Evolutionary conservation across 352 stramenopile genomes (phyloP), one percentile per base, ranked within the genome.

Genomic region (Phytophthora boehmeriae): DNA sequence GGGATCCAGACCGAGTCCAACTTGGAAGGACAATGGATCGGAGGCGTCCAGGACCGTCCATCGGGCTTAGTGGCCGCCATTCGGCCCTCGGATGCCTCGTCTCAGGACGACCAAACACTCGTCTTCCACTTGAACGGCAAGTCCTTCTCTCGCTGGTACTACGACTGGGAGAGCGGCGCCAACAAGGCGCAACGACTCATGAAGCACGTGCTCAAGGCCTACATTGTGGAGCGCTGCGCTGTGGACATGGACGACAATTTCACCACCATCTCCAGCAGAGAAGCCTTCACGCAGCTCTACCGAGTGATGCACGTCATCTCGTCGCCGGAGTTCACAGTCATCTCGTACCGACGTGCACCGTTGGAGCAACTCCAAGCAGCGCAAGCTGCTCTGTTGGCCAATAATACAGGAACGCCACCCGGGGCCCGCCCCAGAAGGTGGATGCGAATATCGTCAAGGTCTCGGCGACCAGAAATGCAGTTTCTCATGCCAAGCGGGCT

Each of bases 141-240:
- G 43, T 56, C 75, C 10, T 71, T 73, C 42, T 67, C 66, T 0
- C 57, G 77, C 1, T 92, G 83, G 83, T 92, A 88, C 53, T 92
- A 90, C 54, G 76, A 89, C 49, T 92, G 83, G 83, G 83, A 86
- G 53, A 89, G 80, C 38, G 83, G 74, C 0, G 78, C 80, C 22
- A 92, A 80, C 44, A 90, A 88, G 53, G 80, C 80, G 0, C 83
- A 89, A 49, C 65, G 83, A 47, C 78, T 90, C 36, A 89, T 79
- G 48, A 83, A 87, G 47, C 83, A 92, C 57, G 59, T 79, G n/a
- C 70, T 92, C 4, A 78, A 79, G 28, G 67, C 78, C 2, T 90
- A 90, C 25, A 60, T 92, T 1, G 54, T 89, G 23, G 74, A 83
- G 16, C 71, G 63, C 25, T 59, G 61, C 13, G 68, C 66, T 5